phyloP scores from a whole-genome alignment of 495 filamentous ascomycete genomes.

The Tuber magnatum region DNA sequence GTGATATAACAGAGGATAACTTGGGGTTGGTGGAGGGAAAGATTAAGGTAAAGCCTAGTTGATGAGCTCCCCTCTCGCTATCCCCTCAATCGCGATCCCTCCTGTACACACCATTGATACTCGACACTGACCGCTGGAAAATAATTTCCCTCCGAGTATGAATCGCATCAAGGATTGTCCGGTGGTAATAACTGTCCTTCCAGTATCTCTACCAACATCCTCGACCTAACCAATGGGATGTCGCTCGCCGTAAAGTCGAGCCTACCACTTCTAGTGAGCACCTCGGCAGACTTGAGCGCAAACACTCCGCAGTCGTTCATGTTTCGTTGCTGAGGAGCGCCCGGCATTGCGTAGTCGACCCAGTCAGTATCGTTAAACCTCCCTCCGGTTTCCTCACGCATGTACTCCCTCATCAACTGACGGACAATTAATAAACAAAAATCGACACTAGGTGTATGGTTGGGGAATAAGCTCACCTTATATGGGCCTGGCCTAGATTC shows the following conservation, averaged over 20 bases:
- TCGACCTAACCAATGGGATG: constrained; percentile 27
- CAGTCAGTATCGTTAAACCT: constrained; percentile 24
- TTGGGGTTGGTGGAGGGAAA: not conserved
- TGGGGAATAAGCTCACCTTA: constrained; percentile 9
- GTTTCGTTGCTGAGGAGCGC: constrained; percentile 29
- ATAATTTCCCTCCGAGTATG: not conserved
- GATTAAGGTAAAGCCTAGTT: not conserved
- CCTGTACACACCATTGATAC: not conserved
- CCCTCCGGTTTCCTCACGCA: constrained; percentile 24
- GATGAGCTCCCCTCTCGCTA: not conserved
- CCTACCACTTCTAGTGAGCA: constrained; percentile 23
- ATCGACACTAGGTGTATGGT: not conserved
- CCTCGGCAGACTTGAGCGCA: constrained; percentile 35
- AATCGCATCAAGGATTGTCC: not conserved
- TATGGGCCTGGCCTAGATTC: constrained; percentile 3
- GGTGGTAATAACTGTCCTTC: constrained; percentile 18
- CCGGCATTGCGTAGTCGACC: constrained; percentile 23
- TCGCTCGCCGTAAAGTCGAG: constrained; percentile 22
- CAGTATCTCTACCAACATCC: constrained; percentile 30
- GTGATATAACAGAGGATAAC: not conserved
- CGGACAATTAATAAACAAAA: constrained; percentile 12
- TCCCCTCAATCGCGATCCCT: not conserved
- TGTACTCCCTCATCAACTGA: constrained; percentile 27
- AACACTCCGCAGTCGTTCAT: constrained; percentile 35
- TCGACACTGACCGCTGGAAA: not conserved